Evolutionary conservation across 768 basidiomycete genomes (phyloP).

Genomic region (Sistotremastrum niveocremeum): DNA sequence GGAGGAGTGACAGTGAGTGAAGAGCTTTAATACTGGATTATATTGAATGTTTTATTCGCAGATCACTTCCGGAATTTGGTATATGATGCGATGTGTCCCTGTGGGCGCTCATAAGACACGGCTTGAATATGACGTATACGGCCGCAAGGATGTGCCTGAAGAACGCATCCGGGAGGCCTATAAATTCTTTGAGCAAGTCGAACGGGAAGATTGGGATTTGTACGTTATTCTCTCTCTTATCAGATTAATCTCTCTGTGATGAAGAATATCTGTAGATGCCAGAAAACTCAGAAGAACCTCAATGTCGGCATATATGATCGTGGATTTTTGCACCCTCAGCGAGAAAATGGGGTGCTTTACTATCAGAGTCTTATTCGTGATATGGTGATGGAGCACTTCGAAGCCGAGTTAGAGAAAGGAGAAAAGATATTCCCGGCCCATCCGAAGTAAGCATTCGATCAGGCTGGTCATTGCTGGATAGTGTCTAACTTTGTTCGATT

Average conservation of each 20-base stretch:
- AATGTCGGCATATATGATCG: constrained; percentile 3
- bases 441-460: too few species aligned
- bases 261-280: too few species aligned
- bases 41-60: constrained; percentile 2
- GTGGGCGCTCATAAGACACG: constrained; percentile 1
- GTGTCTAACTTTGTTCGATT: too few species aligned
- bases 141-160: constrained; percentile 4
- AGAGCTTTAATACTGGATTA: background rate
- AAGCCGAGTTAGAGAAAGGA: too few species aligned
- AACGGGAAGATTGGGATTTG: constrained; percentile 6
- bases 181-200: constrained; percentile 5
- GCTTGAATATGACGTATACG: constrained; percentile 1
- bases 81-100: background rate
- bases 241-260: too few species aligned
- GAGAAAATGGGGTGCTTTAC: too few species aligned
- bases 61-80: background rate
- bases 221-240: background rate
- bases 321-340: background rate
- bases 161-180: background rate
- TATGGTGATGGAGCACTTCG: too few species aligned
- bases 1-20: background rate
- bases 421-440: too few species aligned
- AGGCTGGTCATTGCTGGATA: too few species aligned
- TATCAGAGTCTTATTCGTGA: too few species aligned
- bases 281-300: constrained; percentile 1